Evolutionary conservation across 805 yeast species (phyloP).

Genomic region (Pichia occidentalis): DNA sequence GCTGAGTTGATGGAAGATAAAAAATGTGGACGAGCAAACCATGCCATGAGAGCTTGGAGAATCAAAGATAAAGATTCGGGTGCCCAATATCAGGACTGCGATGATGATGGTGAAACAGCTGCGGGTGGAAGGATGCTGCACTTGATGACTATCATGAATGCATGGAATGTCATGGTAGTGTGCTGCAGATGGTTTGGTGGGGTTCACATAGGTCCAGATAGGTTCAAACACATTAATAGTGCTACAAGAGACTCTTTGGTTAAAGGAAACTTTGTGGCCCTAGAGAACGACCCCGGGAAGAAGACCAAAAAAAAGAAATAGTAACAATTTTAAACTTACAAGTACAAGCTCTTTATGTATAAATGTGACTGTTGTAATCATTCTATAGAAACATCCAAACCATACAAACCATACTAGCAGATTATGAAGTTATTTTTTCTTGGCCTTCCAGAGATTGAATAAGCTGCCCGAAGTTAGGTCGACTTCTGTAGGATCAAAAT

Average conservation of each 20-base stretch:
- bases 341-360: neutral
- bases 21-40: constrained; percentile 61
- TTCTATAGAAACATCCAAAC: neutral
- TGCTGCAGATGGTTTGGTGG: constrained; percentile 96
- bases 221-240: constrained; percentile 88
- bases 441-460: constrained; percentile 14
- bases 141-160: constrained; percentile 66
- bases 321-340: neutral
- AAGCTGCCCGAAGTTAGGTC: constrained; percentile 10
- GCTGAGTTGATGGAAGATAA: constrained; percentile 53
- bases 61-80: constrained; percentile 48
- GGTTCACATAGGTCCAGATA: constrained; percentile 81
- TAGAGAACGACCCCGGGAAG: constrained; percentile 25
- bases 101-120: constrained; percentile 96
- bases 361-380: too few relatives aligned
- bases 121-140: constrained; percentile 88
- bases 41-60: constrained; percentile 85
- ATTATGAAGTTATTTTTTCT: constrained; percentile 5
- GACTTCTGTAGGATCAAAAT: constrained; percentile 3
- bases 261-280: constrained; percentile 46
- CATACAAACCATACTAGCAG: neutral
- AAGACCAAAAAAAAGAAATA: constrained; percentile 25
- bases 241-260: constrained; percentile 80
- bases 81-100: constrained; percentile 71
- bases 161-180: constrained; percentile 76